These are phyloP conservation scores for Mycosphaerella arachidis DNA, from an alignment of 2,329 filamentous ascomycete species.

Conservation along the genomic window DNA sequence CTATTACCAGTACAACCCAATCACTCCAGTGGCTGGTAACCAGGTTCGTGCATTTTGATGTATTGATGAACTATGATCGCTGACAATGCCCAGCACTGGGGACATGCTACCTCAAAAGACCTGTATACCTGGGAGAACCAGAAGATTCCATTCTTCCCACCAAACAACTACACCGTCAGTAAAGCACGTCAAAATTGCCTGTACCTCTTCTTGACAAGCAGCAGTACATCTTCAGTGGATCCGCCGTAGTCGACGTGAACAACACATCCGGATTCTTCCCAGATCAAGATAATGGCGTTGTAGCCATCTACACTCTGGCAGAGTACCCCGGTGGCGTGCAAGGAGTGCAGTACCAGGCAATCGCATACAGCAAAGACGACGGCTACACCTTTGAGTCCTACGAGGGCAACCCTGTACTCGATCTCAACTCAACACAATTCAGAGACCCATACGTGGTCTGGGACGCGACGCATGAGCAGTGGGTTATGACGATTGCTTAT, in stretches of 20 bases:
- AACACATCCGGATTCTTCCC: constrained; percentile 65
- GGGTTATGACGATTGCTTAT: constrained; percentile 57
- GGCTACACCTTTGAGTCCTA: constrained; percentile 61
- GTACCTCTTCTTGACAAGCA: neutral
- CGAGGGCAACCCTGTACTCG: constrained; percentile 56
- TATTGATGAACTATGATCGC: neutral
- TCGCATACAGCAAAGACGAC: constrained; percentile 59
- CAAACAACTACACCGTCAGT: constrained; percentile 45
- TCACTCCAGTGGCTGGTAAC: constrained; percentile 38
- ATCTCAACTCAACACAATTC: constrained; percentile 53
- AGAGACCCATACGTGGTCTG: constrained; percentile 63
- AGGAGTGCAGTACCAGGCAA: constrained; percentile 51
- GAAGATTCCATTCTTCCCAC: constrained; percentile 57
- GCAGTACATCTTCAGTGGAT: constrained; percentile 51
- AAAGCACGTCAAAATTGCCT: neutral
- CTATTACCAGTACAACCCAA: constrained; percentile 61
- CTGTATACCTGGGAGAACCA: constrained; percentile 63
- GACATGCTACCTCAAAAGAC: constrained; percentile 59
- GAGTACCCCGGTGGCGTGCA: constrained; percentile 28
- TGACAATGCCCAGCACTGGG: constrained; percentile 53
- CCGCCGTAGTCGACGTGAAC: constrained; percentile 56
- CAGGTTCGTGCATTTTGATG: constrained; percentile 1
- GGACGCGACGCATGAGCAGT: constrained; percentile 47
- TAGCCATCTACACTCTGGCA: constrained; percentile 55
- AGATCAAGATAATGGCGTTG: constrained; percentile 55